Evolutionary conservation across 2,329 filamentous ascomycete genomes (phyloP).

Genomic region (Fusarium sp.): DNA sequence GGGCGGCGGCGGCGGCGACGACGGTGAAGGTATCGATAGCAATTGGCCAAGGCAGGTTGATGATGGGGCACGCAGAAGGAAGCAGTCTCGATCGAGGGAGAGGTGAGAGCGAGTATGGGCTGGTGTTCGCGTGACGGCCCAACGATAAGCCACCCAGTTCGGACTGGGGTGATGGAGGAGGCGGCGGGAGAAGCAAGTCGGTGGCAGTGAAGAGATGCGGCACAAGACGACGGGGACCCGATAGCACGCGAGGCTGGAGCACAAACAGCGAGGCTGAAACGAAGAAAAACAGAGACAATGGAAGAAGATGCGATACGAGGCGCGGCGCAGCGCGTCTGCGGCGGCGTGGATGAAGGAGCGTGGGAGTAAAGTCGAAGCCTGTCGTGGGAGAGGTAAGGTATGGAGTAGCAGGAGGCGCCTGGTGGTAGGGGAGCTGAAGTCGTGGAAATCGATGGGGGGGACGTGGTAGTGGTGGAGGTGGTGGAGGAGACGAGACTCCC

Average conservation of each 20-base stretch:
- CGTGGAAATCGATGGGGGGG: conserved; percentile 30
- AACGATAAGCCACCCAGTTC: conserved; percentile 42
- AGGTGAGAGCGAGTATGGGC: conserved; percentile 37
- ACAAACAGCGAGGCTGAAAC: conserved; percentile 40
- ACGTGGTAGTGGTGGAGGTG: conserved; percentile 37
- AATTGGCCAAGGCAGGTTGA: conserved; percentile 47
- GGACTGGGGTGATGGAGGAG: conserved; percentile 39
- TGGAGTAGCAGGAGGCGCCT: conserved; percentile 46
- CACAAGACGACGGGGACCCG: conserved; percentile 44
- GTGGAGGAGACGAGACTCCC: conserved; percentile 20
- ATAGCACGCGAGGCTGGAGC: conserved; percentile 43
- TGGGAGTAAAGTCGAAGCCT: conserved; percentile 50
- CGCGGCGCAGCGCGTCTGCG: conserved; percentile 49
- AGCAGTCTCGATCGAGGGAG: conserved; percentile 30
- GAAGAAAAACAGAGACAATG: conserved; percentile 37
- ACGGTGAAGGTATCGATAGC: conserved; percentile 39
- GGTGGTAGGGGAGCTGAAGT: conserved; percentile 47
- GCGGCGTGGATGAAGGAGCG: conserved; percentile 48
- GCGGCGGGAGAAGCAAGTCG: conserved; percentile 45
- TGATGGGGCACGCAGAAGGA: conserved; percentile 38
- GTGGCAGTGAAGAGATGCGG: conserved; percentile 50
- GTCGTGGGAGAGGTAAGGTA: conserved; percentile 47
- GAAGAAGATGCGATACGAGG: conserved; percentile 41
- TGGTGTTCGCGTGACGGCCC: conserved; percentile 50
- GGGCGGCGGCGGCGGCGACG: conserved; percentile 29